Percentiles rank a stretch among this genome's conserved stretches.
These are phyloP conservation scores for Coemansia sp. DNA, from an alignment of 192 early-diverging fungal species.

Conservation along the genomic window DNA sequence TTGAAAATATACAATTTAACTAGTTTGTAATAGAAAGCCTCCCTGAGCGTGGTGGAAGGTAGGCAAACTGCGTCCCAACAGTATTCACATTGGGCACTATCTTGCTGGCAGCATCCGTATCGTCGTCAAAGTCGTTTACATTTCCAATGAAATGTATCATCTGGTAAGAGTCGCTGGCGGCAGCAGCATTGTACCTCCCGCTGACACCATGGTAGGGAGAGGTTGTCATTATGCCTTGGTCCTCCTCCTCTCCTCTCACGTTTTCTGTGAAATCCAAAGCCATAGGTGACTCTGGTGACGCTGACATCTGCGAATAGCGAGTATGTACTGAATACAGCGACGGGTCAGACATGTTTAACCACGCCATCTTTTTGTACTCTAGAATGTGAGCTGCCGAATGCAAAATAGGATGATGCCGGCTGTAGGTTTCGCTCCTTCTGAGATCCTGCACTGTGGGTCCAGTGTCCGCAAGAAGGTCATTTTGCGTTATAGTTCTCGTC, in stretches of 20 bases:
- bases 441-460: not conserved
- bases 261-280: not conserved
- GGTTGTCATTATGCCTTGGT: too few relatives aligned
- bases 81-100: slow-evolving; percentile 19
- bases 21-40: slow-evolving; percentile 35
- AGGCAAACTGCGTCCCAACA: slow-evolving; percentile 28
- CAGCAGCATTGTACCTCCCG: not conserved
- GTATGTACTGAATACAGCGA: not conserved
- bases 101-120: slow-evolving; percentile 16
- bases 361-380: not conserved
- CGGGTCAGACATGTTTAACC: not conserved
- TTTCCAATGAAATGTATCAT: not conserved
- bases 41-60: slow-evolving; percentile 45
- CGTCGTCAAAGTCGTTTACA: slow-evolving; percentile 12
- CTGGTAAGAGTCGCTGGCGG: not conserved
- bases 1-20: not conserved
- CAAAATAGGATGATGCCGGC: slow-evolving; percentile 18
- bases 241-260: not conserved
- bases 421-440: not conserved
- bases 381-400: slow-evolving; percentile 8
- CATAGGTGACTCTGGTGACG: not conserved
- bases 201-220: too few relatives aligned
- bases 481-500: slow-evolving; percentile 40
- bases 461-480: slow-evolving; percentile 23
- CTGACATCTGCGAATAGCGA: not conserved